Base-by-base conservation (phyloP, 2,329 filamentous ascomycete genomes). In the Exophiala bonariae region DNA sequence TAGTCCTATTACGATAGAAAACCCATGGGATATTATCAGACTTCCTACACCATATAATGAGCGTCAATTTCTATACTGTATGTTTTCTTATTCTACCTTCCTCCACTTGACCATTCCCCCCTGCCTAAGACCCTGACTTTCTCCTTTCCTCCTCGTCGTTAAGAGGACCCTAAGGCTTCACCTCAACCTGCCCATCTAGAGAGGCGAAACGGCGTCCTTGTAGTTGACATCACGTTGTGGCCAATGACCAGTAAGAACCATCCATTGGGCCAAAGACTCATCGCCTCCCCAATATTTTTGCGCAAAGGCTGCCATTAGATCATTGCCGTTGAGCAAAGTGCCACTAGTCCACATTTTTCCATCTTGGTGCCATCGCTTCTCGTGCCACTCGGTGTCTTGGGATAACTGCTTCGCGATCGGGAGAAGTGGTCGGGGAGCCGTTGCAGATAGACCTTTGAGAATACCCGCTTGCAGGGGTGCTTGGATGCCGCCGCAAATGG, bases 271-370 rank as follows among this genome's bases (percentile, higher is more conserved):
- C 31, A 61, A 28, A 3, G 34, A 43, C n/a, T 50, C 52, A 23
- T 58, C 47, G 7, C 50, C 55, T 13, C 53, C 60, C 62, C 63
- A 65, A 32, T 51, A 52, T 34, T 61, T 55, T 13, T 32, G 34
- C 13, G 44, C 54, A 49, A 66, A 66, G 11, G 56, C 62, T 5
- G 45, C 39, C 54, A 62, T 67, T 54, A 66, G 43, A 45, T 66
- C 64, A 23, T 58, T 35, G 2, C 64, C 64, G 41, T 66, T 66
- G 30, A 63, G 32, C 50, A 66, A 41, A 14, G 62, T 54, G 4
- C 64, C 64, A 37, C 59, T 63, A 3, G 61, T 65, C 64, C 64
- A 66, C 14, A 66, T 16, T 47, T 65, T 64, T 3, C 63, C 64
- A 47, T 65, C 63, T 1, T 54, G 45, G 8, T 53, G 50, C 45